These are phyloP conservation scores for Fusarium duplospermum DNA, from an alignment of 2,329 filamentous ascomycete genomes.

Conservation along the genomic window DNA sequence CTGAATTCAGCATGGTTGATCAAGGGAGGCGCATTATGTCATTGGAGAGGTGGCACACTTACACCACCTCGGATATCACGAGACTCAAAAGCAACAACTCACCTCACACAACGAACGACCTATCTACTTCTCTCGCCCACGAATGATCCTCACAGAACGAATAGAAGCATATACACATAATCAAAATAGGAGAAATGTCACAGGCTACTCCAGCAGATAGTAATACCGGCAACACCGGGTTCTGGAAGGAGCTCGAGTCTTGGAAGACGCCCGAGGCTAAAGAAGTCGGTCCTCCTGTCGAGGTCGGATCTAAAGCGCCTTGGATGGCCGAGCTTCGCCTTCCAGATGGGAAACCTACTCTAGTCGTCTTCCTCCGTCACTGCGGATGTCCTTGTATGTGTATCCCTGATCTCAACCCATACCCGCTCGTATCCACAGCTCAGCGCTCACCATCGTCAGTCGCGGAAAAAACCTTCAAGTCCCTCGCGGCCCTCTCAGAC, in stretches of 20 bases:
- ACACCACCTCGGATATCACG: constrained; percentile 17
- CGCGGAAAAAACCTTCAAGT: constrained; percentile 74
- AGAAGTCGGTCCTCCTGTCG: constrained; percentile 59
- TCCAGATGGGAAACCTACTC: constrained; percentile 65
- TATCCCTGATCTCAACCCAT: constrained; percentile 3
- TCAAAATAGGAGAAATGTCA: constrained; percentile 19
- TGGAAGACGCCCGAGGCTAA: constrained; percentile 55
- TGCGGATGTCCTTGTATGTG: constrained; percentile 79
- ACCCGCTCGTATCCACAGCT: background rate
- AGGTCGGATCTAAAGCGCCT: constrained; percentile 67
- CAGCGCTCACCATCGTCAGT: constrained; percentile 55
- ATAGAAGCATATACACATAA: background rate
- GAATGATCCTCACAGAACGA: background rate
- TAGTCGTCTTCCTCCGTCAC: constrained; percentile 77
- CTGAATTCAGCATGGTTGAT: background rate
- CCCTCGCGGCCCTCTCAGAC: constrained; percentile 63
- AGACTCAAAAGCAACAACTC: constrained; percentile 14
- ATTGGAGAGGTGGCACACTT: constrained; percentile 22
- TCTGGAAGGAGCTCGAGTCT: constrained; percentile 55
- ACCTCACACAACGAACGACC: background rate
- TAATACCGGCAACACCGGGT: constrained; percentile 26
- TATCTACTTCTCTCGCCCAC: background rate
- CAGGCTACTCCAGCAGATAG: constrained; percentile 12
- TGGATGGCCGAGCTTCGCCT: constrained; percentile 63
- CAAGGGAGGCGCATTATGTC: constrained; percentile 30